Percentiles rank a stretch among this genome's conserved stretches.
Conservation (phyloP, 83 land plant species). For the Isoetes engelmannii region DNA sequence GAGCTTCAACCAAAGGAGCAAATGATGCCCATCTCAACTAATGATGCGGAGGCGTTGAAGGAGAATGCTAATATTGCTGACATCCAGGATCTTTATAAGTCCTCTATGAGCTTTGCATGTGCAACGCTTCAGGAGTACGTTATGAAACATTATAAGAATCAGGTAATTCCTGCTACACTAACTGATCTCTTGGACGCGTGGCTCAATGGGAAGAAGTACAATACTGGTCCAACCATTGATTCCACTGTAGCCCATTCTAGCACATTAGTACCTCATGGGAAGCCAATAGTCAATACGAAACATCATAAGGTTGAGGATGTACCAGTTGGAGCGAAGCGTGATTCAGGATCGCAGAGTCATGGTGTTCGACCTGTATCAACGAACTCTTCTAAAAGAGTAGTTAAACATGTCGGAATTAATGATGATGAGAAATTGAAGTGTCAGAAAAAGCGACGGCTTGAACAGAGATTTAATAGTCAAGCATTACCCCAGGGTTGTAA, state of each 20-base stretch:
- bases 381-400: background rate
- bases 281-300: background rate
- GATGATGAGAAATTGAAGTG: background rate
- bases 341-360: conserved; percentile 6
- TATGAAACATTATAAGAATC: conserved; percentile 31
- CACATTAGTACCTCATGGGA: background rate
- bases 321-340: background rate
- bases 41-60: background rate
- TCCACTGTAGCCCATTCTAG: conserved; percentile 3
- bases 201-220: conserved; percentile 17
- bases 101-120: conserved; percentile 25
- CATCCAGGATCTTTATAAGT: background rate
- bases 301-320: background rate
- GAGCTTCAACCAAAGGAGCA: background rate
- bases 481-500: background rate
- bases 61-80: background rate
- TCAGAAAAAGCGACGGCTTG: background rate
- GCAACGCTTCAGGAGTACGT: conserved; percentile 35
- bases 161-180: conserved; percentile 24
- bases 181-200: conserved; percentile 22
- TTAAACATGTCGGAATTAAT: background rate
- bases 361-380: background rate
- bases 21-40: background rate
- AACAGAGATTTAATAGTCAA: background rate
- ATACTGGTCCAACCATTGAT: background rate